Evolutionary conservation across 768 basidiomycete species (phyloP), one percentile per base, ranked within the genome.

Genomic region (Neoboletus subvelutipes): DNA sequence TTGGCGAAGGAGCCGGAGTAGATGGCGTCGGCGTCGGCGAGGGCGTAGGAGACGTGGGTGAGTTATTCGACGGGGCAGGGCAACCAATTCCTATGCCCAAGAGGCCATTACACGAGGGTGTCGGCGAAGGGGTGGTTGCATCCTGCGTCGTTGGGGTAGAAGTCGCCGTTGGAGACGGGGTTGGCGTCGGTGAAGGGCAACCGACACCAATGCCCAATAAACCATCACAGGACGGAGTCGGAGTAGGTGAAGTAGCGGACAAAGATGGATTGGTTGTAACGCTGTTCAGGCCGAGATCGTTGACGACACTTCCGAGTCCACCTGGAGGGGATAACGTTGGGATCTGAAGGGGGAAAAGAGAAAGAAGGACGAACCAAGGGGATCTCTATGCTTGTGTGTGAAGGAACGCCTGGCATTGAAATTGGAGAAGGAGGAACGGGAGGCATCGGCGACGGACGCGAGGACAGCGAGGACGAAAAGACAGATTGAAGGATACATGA

Each of bases 341-440:
- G 18, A 20, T 7, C 5, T 18, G 40, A 17, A n/a, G 0, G 3
- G 7, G 57, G 47, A 37, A 49, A 8, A 11, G 58, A 52, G 18
- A 64, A 11, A 22, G 34, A 52, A 17, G 2, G 41, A 56, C 62
- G 37, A 0, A 65, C 56, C 56, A 13, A 63, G 52, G n/a, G 67
- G 42, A 28, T 58, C 58, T 51, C 67, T 59, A 43, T 73, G 66
- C 58, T 59, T 67, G 56, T 63, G 51, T 0, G 57, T 15, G 40
- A 72, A 6, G 22, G 75, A 74, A 15, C 72, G 70, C 42, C 75
- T 61, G 39, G 73, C 72, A 60, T 76, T 69, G 55, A 76, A 69
- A 65, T 46, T 70, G 61, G 61, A 43, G 9, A 68, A 53, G n/a
- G 78, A 76, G 0, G 78, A 75, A 60, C 78, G 81, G 45, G 72